A percentile compares a stretch with the other conserved stretches of the same genome.
phyloP scores from a whole-genome alignment of 2,329 filamentous ascomycete species.

The Claviceps pusilla region DNA sequence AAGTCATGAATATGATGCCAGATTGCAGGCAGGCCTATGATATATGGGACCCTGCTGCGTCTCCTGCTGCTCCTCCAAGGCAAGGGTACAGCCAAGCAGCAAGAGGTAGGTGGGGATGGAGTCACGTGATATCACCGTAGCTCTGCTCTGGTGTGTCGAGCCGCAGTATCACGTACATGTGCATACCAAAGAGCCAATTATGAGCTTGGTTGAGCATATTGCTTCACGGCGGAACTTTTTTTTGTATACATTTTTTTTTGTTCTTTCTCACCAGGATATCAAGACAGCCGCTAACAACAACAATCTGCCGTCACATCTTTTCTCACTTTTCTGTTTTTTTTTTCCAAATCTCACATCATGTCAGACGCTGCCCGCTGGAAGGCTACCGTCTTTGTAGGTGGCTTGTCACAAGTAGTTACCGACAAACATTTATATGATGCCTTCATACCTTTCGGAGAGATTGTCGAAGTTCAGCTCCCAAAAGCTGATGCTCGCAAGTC shows the following conservation, averaged over 20 bases:
- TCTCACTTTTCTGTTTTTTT: too few species aligned
- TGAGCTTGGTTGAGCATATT: not conserved
- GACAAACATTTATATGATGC: constrained; percentile 66
- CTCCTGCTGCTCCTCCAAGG: constrained; percentile 12
- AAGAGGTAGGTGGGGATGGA: not conserved
- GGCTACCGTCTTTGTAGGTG: constrained; percentile 82
- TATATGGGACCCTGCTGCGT: constrained; percentile 9
- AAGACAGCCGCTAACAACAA: not conserved
- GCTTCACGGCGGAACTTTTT: not conserved
- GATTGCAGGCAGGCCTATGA: constrained; percentile 24
- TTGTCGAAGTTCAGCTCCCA: constrained; percentile 78
- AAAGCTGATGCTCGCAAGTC: constrained; percentile 73
- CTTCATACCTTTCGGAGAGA: constrained; percentile 93
- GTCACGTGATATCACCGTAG: not conserved
- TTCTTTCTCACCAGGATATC: not conserved
- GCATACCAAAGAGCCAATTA: not conserved
- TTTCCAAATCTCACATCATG: constrained; percentile 35
- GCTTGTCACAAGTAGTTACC: constrained; percentile 67
- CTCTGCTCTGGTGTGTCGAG: not conserved
- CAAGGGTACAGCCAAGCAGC: not conserved
- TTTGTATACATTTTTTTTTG: not conserved
- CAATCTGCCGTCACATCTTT: not conserved
- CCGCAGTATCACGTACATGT: not conserved
- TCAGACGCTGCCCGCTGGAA: constrained; percentile 73
- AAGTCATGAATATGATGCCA: constrained; percentile 26